Percentiles rank a stretch among this genome's conserved stretches.
Evolutionary conservation across 805 yeast genomes (phyloP).

Genomic region (Candida alai): DNA sequence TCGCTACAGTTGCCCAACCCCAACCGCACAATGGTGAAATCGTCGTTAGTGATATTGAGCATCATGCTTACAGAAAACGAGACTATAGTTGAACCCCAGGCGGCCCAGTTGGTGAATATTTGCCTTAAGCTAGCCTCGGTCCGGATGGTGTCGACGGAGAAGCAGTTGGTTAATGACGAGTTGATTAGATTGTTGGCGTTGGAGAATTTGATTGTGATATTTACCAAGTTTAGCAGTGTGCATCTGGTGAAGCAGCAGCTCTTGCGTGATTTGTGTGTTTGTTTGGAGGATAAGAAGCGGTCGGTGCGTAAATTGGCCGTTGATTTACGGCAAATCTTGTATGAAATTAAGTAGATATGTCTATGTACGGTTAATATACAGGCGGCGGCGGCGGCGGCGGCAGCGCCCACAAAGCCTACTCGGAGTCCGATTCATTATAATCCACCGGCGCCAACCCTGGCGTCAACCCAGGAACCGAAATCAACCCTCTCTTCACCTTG

Average conservation of each 20-base stretch:
- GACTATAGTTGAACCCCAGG: constrained; percentile 48
- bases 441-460: constrained; percentile 88
- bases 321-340: constrained; percentile 75
- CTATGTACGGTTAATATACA: constrained; percentile 6
- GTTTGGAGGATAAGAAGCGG: constrained; percentile 73
- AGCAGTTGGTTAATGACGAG: constrained; percentile 32
- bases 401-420: constrained; percentile 9
- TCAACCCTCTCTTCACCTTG: constrained; percentile 40
- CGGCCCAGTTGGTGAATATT: constrained; percentile 54
- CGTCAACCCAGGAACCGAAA: constrained; percentile 62
- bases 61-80: constrained; percentile 54
- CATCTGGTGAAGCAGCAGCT: constrained; percentile 29
- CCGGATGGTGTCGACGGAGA: constrained; percentile 11
- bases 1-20: constrained; percentile 43
- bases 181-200: constrained; percentile 56
- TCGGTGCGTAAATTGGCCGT: constrained; percentile 71
- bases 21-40: constrained; percentile 48
- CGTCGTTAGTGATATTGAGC: constrained; percentile 57
- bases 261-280: constrained; percentile 42
- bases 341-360: constrained; percentile 38
- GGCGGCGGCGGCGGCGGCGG: constrained; percentile 11
- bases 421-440: constrained; percentile 43
- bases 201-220: constrained; percentile 46
- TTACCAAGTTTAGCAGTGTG: constrained; percentile 28
- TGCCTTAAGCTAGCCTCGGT: constrained; percentile 37